Evolutionary conservation across 139 green algal species (phyloP), one percentile per base, ranked within the genome.

Genomic region (Coelastrella sp.): DNA sequence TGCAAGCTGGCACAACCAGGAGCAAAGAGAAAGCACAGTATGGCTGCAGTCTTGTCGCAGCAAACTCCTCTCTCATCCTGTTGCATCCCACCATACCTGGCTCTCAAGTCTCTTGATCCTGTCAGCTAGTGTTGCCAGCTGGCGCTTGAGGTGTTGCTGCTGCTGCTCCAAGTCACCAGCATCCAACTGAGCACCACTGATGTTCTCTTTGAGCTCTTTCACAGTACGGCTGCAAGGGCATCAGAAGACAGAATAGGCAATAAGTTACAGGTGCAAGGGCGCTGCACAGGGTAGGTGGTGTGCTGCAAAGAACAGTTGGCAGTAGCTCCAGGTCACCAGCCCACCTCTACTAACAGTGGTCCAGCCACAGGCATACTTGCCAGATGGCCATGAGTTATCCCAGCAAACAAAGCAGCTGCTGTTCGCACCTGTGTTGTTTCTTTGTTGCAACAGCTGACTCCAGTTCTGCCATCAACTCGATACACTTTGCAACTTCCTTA

Each of bases 71-170:
- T n/a, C n/a, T n/a, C n/a, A n/a, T n/a, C n/a, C n/a, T n/a, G 32
- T 19, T 71, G 61, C 61, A 77, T 77, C 3, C 13, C 2, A 77
- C 6, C 71, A 22, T 57, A 96, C 94, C 94, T 97, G 94, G 73
- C 95, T 92, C 92, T 97, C 93, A n/a, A 97, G 86, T 60, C 95
- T 90, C 32, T 93, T 92, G 19, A 95, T 91, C 83, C 94, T 94
- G 60, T 98, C 96, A 61, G 89, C 71, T 8, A 96, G 89, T 23
- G 89, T 94, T 22, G 91, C 92, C 84, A 95, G 92, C 92, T 98
- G 95, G 22, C 96, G 90, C 32, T 92, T 92, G 0, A 97, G 90
- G 85, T 94, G 92, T 89, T 95, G 86, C 47, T 94, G 80, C 85
- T 91, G 61, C 19, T 93, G 90, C 14, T 86, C 90, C 71, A 97